These are phyloP conservation scores for Gynochthodes officinalis DNA, from an alignment of 257 asterid genomes.

Conservation along the genomic window DNA sequence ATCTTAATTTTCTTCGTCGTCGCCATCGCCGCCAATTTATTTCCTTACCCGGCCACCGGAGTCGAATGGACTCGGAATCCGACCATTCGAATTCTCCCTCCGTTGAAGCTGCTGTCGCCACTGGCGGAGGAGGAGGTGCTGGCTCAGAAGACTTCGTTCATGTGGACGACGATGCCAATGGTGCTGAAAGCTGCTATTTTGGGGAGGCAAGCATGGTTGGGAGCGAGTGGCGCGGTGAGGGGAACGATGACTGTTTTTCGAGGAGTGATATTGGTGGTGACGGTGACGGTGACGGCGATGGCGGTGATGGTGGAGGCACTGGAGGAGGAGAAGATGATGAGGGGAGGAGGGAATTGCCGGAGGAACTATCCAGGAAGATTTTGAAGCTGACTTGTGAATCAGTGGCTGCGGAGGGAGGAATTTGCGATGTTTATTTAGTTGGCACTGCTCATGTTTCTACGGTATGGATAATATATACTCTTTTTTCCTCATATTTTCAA, in stretches of 20 bases:
- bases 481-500: background rate
- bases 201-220: slow-evolving; percentile 24
- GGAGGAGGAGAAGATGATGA: slow-evolving; percentile 25
- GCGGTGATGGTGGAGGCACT: slow-evolving; percentile 3
- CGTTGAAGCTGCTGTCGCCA: slow-evolving; percentile 20
- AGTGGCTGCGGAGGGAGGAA: slow-evolving; percentile 63
- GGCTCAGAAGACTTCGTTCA: slow-evolving; percentile 45
- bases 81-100: background rate
- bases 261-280: slow-evolving; percentile 22
- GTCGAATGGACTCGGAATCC: slow-evolving; percentile 14
- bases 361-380: slow-evolving; percentile 59
- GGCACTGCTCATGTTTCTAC: slow-evolving; percentile 91
- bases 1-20: background rate
- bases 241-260: slow-evolving; percentile 11
- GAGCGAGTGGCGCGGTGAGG: slow-evolving; percentile 12
- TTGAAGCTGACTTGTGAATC: slow-evolving; percentile 71
- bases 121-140: background rate
- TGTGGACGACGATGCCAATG: slow-evolving; percentile 34
- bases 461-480: slow-evolving; percentile 28
- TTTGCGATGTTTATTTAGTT: slow-evolving; percentile 78
- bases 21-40: slow-evolving; percentile 30
- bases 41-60: slow-evolving; percentile 24
- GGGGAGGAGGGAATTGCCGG: slow-evolving; percentile 62
- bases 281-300: slow-evolving; percentile 31
- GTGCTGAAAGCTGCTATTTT: slow-evolving; percentile 14